phyloP scores from a whole-genome alignment of 1,139 yeast species.

The Candida labiduridarum region DNA sequence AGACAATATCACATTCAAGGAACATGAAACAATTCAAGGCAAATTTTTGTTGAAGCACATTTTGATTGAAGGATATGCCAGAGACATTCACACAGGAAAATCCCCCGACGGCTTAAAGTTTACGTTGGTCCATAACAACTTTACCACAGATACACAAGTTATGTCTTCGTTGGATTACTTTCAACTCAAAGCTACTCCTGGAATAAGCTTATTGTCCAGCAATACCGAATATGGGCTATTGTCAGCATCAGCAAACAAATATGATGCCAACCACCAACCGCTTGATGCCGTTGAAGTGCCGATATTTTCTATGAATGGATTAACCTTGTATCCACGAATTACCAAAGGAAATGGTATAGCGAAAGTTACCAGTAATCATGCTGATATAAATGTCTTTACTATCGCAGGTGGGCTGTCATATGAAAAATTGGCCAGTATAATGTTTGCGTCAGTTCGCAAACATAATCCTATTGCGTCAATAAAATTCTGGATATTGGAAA shows the following conservation, averaged over 20 bases:
- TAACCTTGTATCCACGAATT: conserved; percentile 48
- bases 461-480: conserved; percentile 65
- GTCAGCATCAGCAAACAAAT: conserved; percentile 34
- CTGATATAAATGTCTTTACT: conserved; percentile 79
- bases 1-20: conserved; percentile 55
- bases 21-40: conserved; percentile 17
- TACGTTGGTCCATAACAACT: conserved; percentile 28
- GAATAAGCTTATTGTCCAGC: conserved; percentile 56
- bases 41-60: conserved; percentile 44
- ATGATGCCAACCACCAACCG: conserved; percentile 25
- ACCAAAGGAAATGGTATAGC: conserved; percentile 14
- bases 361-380: conserved; percentile 27
- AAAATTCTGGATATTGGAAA: conserved; percentile 87
- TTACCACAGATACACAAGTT: conserved; percentile 54
- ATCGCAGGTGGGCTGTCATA: conserved; percentile 81
- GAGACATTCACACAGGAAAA: conserved; percentile 36
- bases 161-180: conserved; percentile 79
- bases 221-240: conserved; percentile 41
- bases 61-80: conserved; percentile 72
- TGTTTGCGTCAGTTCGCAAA: conserved; percentile 75
- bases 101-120: conserved; percentile 55
- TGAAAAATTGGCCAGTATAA: conserved; percentile 71
- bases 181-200: conserved; percentile 72
- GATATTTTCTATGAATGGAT: conserved; percentile 48
- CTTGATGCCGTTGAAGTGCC: conserved; percentile 24